These are phyloP conservation scores for Penicillium expansum DNA, from an alignment of 2,329 filamentous ascomycete species.

Conservation along the genomic window DNA sequence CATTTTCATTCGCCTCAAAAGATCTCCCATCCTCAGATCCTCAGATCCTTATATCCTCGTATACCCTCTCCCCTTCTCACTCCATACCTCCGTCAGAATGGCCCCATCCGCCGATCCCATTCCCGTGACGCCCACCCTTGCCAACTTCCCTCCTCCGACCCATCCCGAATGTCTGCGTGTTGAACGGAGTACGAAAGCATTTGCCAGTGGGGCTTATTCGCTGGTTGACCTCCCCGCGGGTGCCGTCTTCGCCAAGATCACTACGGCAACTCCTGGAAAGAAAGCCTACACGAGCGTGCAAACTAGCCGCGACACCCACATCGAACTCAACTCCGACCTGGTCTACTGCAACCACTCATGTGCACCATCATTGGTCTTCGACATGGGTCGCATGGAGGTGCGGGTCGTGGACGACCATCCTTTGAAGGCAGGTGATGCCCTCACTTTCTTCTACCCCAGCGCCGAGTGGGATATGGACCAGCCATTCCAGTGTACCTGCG, in stretches of 20 bases:
- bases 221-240: conserved; percentile 51
- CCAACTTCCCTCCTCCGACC: conserved; percentile 19
- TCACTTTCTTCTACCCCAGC: conserved; percentile 52
- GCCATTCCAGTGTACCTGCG: conserved; percentile 46
- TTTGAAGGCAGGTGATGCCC: conserved; percentile 40
- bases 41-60: neutral
- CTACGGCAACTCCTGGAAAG: conserved; percentile 43
- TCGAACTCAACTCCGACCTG: conserved; percentile 57
- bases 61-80: neutral
- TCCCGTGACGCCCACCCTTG: conserved; percentile 10
- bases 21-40: neutral
- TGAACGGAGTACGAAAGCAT: conserved; percentile 33
- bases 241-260: conserved; percentile 50
- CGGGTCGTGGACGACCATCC: conserved; percentile 40
- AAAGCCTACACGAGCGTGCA: conserved; percentile 55
- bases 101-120: conserved; percentile 21
- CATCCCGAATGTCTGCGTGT: conserved; percentile 31
- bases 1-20: neutral
- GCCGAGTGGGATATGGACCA: conserved; percentile 52
- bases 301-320: conserved; percentile 48
- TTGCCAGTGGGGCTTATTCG: conserved; percentile 45
- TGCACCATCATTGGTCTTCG: conserved; percentile 53
- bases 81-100: conserved; percentile 13
- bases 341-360: conserved; percentile 59
- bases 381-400: conserved; percentile 47